Conservation (phyloP, 441 rosid genomes). For the Breynia disticha region DNA sequence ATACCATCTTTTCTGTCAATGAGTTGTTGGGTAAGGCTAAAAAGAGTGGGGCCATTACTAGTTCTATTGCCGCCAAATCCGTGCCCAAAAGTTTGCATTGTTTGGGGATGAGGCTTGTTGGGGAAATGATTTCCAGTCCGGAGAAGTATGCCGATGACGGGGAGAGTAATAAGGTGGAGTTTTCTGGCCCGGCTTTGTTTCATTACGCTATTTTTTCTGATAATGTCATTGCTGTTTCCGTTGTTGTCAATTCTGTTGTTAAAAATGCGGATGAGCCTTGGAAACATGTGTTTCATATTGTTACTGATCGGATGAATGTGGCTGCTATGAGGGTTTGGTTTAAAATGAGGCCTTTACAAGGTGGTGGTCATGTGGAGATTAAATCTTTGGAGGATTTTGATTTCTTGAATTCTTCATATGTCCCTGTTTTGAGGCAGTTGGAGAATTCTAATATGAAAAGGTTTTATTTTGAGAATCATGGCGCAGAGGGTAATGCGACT, state of each 20-base stretch:
- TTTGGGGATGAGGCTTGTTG: constrained; percentile 85
- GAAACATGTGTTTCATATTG: constrained; percentile 90
- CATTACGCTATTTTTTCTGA: constrained; percentile 85
- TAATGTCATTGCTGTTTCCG: constrained; percentile 85
- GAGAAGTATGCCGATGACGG: constrained; percentile 56
- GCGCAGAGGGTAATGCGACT: constrained; percentile 33
- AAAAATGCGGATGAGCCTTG: constrained; percentile 79
- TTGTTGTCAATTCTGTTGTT: constrained; percentile 81
- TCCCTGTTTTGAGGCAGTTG: constrained; percentile 65
- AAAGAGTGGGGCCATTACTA: constrained; percentile 78
- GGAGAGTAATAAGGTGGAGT: constrained; percentile 35
- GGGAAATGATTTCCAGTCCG: constrained; percentile 65
- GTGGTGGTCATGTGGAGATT: constrained; percentile 69
- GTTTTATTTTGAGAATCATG: constrained; percentile 36
- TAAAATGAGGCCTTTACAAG: constrained; percentile 76
- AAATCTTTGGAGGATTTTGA: constrained; percentile 66
- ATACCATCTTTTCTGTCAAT: constrained; percentile 73
- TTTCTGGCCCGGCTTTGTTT: constrained; percentile 63
- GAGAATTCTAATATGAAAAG: constrained; percentile 53
- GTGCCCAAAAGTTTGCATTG: constrained; percentile 89
- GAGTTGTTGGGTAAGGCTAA: constrained; percentile 71
- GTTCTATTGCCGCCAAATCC: constrained; percentile 71
- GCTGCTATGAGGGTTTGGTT: constrained; percentile 97
- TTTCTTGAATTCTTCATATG: constrained; percentile 60
- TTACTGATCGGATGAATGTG: constrained; percentile 71